Base-by-base conservation (phyloP, 306 rosid species). In the Cicer cuneatum region DNA sequence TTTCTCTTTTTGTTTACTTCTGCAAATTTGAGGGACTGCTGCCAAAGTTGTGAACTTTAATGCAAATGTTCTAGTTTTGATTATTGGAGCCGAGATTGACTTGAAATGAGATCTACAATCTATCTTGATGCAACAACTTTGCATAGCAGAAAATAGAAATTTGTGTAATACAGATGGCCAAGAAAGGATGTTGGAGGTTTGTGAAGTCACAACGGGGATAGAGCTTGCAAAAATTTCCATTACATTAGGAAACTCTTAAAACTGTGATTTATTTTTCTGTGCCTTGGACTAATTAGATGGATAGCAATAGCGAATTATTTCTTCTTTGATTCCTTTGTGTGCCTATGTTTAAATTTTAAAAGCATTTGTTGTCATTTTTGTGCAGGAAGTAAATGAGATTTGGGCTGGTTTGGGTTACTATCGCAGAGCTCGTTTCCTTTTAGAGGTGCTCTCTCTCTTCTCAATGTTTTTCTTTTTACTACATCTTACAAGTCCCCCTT, bases 341-440 rank as follows among this genome's bases (percentile, higher is more conserved):
- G 14, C 35, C 18, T 39, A 8, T 51, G n/a, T 69, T n/a, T 71
- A 40, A 39, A 39, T 39, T 40, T 40, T 29, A 29, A 10, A 67
- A 74, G n/a, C 40, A 15, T 45, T 51, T 40, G 48, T 51, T 49
- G 65, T 21, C 53, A 56, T 79, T 60, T 35, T 38, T 73, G 6
- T 82, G 79, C 87, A 92, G 98, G 96, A 93, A 78, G 97, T 93
- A 66, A 93, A 93, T 78, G 98, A 93, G 62, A 80, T 89, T 92
- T 93, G 96, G 98, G 97, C 97, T 37, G 98, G 98, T 73, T 77
- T 93, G 86, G 97, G 97, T 37, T 93, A 93, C 87, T 93, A 93
- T 79, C 90, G 97, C 70, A 85, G 98, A 80, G 97, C 97, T 24
- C 97, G 97, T 40, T 93, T 79, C 82, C 97, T 93, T 73, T 68